Conservation (phyloP, 2,329 filamentous ascomycete species). For the Trichophyton equinum region DNA sequence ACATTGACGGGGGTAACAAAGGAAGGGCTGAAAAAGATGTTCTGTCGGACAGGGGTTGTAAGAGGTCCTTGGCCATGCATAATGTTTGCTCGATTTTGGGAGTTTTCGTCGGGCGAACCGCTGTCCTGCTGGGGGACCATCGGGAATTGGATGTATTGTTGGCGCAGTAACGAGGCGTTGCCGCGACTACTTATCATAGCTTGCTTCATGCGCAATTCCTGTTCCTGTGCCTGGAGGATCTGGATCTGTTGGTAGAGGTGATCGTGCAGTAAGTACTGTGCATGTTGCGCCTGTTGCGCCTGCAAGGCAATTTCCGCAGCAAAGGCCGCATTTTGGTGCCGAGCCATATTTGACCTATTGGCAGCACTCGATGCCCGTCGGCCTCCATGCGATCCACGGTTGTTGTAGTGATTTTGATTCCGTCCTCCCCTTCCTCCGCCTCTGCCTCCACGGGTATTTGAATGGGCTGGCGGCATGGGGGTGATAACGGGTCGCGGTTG, state of each 20-base stretch:
- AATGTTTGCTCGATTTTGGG: constrained; percentile 26
- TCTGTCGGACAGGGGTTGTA: constrained; percentile 21
- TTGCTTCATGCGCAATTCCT: constrained; percentile 37
- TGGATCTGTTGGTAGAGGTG: constrained; percentile 40
- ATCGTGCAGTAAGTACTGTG: constrained; percentile 37
- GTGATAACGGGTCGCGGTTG: constrained; percentile 45
- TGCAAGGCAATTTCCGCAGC: constrained; percentile 17
- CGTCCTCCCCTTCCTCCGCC: constrained; percentile 39
- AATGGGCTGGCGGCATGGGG: constrained; percentile 27
- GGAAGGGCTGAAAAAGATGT: constrained; percentile 23
- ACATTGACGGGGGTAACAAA: constrained; percentile 27
- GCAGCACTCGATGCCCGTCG: constrained; percentile 48
- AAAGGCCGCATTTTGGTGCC: constrained; percentile 30
- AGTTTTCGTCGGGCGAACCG: constrained; percentile 23
- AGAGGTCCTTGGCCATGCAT: constrained; percentile 26
- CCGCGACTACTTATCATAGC: constrained; percentile 30
- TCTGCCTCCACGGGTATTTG: constrained; percentile 33
- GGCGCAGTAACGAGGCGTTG: constrained; percentile 30
- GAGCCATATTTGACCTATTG: constrained; percentile 29
- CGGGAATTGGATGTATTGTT: constrained; percentile 30
- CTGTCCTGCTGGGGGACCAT: constrained; percentile 27
- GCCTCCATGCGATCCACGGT: constrained; percentile 34
- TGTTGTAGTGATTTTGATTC: constrained; percentile 36
- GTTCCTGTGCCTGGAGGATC: constrained; percentile 38
- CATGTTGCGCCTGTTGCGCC: constrained; percentile 31